These are phyloP conservation scores for sunflower (Helianthus annuus) DNA, from an alignment of 129 eudicot species.

Conservation along the genomic window HanXRQr2.0-SUNRISE NC_035445.2:172717537-172718036, in stretches of 20 bases:
- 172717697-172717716: conserved; percentile 47
- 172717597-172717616: conserved; percentile 34
- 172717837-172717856: conserved; percentile 35
- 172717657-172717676: conserved; percentile 75
- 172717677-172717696: conserved; percentile 15
- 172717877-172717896: conserved; percentile 52
- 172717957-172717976: conserved; percentile 35
- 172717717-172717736: conserved; percentile 69
- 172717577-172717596: conserved; percentile 70
- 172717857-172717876: conserved; percentile 35
- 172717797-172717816: conserved; percentile 55
- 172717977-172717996: conserved; percentile 17
- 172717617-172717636: conserved; percentile 48
- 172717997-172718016: conserved; percentile 21
- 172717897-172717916: conserved; percentile 16
- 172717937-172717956: conserved; percentile 40
- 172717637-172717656: conserved; percentile 68
- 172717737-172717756: conserved; percentile 59
- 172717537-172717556: conserved; percentile 50
- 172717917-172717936: conserved; percentile 37
- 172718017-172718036: conserved; percentile 33
- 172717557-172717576: conserved; percentile 63
- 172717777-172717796: conserved; percentile 64
- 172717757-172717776: conserved; percentile 49
- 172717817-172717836: conserved; percentile 34